Percentiles rank a stretch among this genome's conserved stretches.
These are phyloP conservation scores for Brachypodium distachyon DNA, from an alignment of 202 grass and related monocot genomes.

Conservation along the genomic window DNA sequence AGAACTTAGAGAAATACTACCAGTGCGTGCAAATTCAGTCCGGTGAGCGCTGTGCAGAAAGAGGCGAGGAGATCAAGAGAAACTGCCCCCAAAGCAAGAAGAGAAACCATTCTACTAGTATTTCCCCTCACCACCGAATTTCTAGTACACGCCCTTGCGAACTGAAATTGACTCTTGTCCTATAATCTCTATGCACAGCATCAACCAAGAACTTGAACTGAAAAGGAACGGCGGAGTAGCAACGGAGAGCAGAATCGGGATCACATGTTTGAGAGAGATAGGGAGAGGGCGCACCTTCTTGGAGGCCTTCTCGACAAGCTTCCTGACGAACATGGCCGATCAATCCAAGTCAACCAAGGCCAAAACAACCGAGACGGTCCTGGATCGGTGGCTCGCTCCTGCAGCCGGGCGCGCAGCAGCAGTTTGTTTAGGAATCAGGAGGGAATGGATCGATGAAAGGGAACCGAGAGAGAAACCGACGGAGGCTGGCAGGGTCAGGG, in stretches of 20 bases:
- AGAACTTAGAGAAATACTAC: background rate
- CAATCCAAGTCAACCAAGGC: background rate
- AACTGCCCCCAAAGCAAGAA: background rate
- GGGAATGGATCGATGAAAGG: background rate
- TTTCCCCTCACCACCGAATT: background rate
- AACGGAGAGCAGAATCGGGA: background rate
- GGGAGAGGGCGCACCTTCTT: conserved; percentile 42
- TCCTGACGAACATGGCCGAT: conserved; percentile 71
- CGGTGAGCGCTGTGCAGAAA: background rate
- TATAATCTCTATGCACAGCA: background rate
- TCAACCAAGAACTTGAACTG: background rate
- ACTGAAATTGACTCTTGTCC: background rate
- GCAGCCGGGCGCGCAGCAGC: background rate
- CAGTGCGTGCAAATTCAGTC: background rate
- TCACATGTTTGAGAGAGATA: background rate
- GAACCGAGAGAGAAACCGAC: conserved; percentile 5
- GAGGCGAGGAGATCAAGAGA: background rate
- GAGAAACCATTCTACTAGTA: background rate
- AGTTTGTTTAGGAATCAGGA: background rate
- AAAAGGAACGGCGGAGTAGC: background rate
- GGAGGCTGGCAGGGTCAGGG: background rate
- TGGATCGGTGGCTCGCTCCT: background rate
- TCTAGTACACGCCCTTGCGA: background rate
- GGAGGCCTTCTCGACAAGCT: conserved; percentile 77
- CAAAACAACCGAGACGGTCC: background rate